Base-by-base conservation (phyloP, 768 basidiomycete genomes). In the Amanita exitialis region DNA sequence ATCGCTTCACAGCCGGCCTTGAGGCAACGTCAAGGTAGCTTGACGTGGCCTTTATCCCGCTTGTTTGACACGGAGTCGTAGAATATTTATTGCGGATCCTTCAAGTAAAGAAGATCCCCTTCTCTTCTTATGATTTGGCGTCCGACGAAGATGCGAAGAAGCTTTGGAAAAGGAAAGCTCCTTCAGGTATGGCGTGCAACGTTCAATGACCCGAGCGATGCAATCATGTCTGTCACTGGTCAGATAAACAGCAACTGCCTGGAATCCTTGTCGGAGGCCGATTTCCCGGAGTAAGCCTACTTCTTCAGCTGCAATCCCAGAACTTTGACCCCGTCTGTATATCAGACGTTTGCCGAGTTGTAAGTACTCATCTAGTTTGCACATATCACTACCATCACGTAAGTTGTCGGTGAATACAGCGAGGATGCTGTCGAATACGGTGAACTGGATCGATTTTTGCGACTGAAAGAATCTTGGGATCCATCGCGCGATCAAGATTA, bases 51-150 rank as follows among this genome's bases (percentile, higher is more conserved):
- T 4, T 23, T 42, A n/a, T 7, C 30, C 6, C 6, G 6, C 15
- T 10, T n/a, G n/a, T 45, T 35, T 41, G 51, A 54, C 30, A 27
- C 21, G 20, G n/a, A 39, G 38, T 16, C 21, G 13, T 64, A 90
- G 90, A 92, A 61, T 90, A 89, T 61, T 69, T 92, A 38, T 63
- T 92, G 49, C 80, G 90, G 45, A 86, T 84, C 49, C 71, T 92
- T 47, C 90, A 92, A 65, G 80, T 83, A 63, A 88, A 89, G 77
- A 90, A 86, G 70, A 86, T 91, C 46, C 74, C 79, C 6, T 92
- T 83, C 67, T 81, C 71, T 0, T 83, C 86, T 8, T 92, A 89
- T 60, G 90, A 92, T 65, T 75, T 92, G 35, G 90, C 90, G 25
- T 88, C 85, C 3, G 88, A 92, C 61, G 83, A 85, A 59, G 76